phyloP scores from a whole-genome alignment of 305 asterid species.

The Fraxinus greggii region DNA sequence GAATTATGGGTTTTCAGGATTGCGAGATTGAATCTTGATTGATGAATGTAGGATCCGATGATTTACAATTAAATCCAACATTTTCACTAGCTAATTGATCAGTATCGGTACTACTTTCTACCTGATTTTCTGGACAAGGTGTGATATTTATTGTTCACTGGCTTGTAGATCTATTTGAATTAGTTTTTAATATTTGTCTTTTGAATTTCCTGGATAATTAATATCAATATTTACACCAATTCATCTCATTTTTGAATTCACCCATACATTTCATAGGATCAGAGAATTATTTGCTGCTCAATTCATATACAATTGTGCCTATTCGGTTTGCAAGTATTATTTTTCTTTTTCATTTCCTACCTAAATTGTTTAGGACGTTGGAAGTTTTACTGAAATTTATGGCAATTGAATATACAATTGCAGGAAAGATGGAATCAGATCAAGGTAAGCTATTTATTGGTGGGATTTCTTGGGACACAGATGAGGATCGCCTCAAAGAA shows the following conservation, averaged over 20 bases:
- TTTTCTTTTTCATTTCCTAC: neutral
- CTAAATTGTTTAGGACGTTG: conserved; percentile 7
- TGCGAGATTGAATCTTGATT: conserved; percentile 32
- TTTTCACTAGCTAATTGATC: conserved; percentile 37
- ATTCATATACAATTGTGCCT: neutral
- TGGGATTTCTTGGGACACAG: conserved; percentile 61
- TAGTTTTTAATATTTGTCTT: conserved; percentile 13
- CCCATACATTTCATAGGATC: conserved; percentile 24
- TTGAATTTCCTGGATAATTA: neutral
- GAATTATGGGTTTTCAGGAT: conserved; percentile 43
- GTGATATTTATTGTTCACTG: conserved; percentile 15
- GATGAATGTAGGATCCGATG: conserved; percentile 53
- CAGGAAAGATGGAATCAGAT: conserved; percentile 45
- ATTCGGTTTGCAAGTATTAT: neutral
- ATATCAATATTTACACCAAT: neutral
- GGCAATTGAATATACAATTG: conserved; percentile 17
- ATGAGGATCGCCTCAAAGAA: conserved; percentile 48
- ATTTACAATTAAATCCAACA: conserved; percentile 38
- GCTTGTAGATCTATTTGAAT: conserved; percentile 40
- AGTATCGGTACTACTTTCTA: conserved; percentile 31
- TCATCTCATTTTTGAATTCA: conserved; percentile 13
- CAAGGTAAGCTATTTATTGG: conserved; percentile 56
- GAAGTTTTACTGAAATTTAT: conserved; percentile 2
- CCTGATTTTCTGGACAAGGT: conserved; percentile 56
- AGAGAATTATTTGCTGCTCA: conserved; percentile 11